Evolutionary conservation across 495 filamentous ascomycete genomes (phyloP), one percentile per base, ranked within the genome.

Genomic region (Evernia prunastri): DNA sequence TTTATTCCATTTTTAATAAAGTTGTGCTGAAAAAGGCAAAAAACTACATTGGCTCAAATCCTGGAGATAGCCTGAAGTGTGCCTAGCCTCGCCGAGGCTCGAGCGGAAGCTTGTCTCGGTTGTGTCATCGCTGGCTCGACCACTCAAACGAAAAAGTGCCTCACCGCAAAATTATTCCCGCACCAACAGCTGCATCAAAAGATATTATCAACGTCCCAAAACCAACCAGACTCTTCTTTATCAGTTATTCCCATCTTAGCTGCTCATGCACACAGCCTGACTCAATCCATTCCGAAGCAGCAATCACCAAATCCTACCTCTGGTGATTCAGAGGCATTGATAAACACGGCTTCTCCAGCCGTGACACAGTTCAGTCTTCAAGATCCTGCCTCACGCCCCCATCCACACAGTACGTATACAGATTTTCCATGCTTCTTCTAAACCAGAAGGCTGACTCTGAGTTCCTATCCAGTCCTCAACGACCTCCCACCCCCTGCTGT

Each of bases 401-500:
- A 78, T 68, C 81, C 79, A 71, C 76, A 86, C 77, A 84, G 51
- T 54, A 33, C 13, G 51, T 33, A 54, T 33, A 33, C 36, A 37
- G 6, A 37, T 12, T 7, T 37, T 7, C 12, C 6, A 7, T 81
- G 76, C 36, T 12, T 29, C 47, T 11, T 25, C 18, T 33, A 15
- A 54, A 54, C 29, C 29, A 7, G 6, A 33, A 53, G 9, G 17
- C 51, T 54, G 51, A 54, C 51, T 33, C 27, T 20, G 51, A 6
- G 5, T 27, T 35, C 29, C 2, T 54, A 2, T 54, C 6, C 17
- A 54, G 51, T 71, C 57, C 79, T 86, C 82, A 87, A 87, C 80
- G 80, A 82, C 80, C 80, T 84, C 65, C 86, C 88, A 72, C 86
- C 86, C 77, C 84, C 90, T 89, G 75, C 84, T 89, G 78, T 80